These are phyloP conservation scores for Sanghuangporus baumii DNA, from an alignment of 1,284 basidiomycete genomes.

Conservation along the genomic window DNA sequence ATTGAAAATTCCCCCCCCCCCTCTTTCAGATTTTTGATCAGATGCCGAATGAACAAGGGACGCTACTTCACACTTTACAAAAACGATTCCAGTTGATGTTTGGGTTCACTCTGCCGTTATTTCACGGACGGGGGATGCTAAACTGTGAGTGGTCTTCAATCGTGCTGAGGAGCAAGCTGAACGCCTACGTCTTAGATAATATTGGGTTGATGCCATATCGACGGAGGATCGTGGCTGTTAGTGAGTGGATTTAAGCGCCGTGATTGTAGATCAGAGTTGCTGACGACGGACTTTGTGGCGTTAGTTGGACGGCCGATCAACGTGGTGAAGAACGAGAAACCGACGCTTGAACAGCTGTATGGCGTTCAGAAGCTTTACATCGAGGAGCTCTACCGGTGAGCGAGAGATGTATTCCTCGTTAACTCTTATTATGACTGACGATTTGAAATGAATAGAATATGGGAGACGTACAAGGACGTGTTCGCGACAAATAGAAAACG, in stretches of 20 bases:
- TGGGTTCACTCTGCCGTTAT: conserved; percentile 95
- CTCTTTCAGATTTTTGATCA: conserved; percentile 84
- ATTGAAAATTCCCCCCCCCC: background rate
- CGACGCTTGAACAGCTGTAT: conserved; percentile 75
- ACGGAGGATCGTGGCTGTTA: conserved; percentile 90
- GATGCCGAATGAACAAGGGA: conserved; percentile 91
- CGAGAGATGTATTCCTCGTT: background rate
- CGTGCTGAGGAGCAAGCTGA: background rate
- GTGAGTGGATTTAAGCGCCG: conserved; percentile 45
- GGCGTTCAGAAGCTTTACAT: conserved; percentile 86
- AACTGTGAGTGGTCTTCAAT: conserved; percentile 60
- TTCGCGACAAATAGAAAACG: conserved; percentile 72
- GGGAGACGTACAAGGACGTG: conserved; percentile 89
- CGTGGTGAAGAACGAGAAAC: conserved; percentile 73
- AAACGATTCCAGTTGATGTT: conserved; percentile 88
- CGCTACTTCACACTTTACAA: conserved; percentile 82
- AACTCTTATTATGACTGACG: conserved; percentile 1
- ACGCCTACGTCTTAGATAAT: conserved; percentile 52
- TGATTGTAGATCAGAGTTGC: background rate
- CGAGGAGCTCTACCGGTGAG: conserved; percentile 81
- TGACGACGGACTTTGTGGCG: background rate
- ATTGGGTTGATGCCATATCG: conserved; percentile 91
- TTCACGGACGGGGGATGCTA: conserved; percentile 87
- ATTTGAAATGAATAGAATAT: conserved; percentile 57
- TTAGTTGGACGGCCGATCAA: conserved; percentile 86